A percentile compares a stretch with the other conserved stretches of the same genome.
phyloP scores from a whole-genome alignment of 2,329 filamentous ascomycete species.

The Sclerotinia sclerotiorum region DNA sequence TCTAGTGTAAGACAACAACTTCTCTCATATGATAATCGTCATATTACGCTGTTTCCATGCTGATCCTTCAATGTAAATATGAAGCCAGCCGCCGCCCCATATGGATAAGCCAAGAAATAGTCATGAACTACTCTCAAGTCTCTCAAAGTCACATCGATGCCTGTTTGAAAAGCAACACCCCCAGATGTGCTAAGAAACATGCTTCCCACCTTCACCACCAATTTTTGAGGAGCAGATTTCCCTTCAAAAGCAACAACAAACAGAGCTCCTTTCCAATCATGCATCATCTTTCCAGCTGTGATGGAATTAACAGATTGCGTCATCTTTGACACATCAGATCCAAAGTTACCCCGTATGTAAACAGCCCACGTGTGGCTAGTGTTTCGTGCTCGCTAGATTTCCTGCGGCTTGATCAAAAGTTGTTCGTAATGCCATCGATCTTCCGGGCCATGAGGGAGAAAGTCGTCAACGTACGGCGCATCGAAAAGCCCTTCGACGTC shows the following conservation, averaged over 20 bases:
- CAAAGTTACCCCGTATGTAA: slow-evolving; percentile 2
- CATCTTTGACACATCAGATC: slow-evolving; percentile 11
- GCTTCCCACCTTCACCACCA: neutral
- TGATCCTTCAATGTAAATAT: neutral
- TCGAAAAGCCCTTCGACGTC: neutral
- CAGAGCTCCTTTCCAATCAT: neutral
- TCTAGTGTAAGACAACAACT: neutral
- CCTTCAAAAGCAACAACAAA: neutral
- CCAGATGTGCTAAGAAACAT: neutral
- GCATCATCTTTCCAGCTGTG: neutral
- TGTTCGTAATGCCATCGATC: neutral
- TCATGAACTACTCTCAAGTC: slow-evolving; percentile 15
- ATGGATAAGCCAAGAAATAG: slow-evolving; percentile 11
- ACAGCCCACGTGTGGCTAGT: neutral
- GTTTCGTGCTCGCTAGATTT: neutral
- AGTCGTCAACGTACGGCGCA: neutral
- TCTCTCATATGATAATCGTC: neutral
- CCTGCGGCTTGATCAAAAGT: neutral
- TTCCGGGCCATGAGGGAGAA: neutral
- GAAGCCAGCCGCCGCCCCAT: neutral
- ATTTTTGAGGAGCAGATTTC: neutral
- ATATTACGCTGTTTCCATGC: neutral
- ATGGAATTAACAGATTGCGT: slow-evolving; percentile 4
- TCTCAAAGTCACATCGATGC: slow-evolving; percentile 1
- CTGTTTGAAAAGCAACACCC: neutral